Percentiles rank a stretch among this genome's conserved stretches.
Conservation (phyloP, 2,329 filamentous ascomycete genomes). For the Amphichorda felina region DNA sequence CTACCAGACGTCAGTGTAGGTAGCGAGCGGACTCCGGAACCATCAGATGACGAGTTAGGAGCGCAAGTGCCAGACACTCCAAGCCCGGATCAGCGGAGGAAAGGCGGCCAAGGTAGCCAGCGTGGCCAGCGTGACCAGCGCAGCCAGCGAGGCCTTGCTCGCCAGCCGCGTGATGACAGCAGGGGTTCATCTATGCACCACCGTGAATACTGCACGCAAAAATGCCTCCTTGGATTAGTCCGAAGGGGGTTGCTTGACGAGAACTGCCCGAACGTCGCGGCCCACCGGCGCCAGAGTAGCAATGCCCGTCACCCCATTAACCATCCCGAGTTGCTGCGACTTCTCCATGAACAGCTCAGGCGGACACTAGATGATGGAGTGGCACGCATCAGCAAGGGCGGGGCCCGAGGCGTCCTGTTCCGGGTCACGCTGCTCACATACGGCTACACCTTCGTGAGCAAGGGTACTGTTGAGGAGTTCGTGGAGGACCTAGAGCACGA, state of each 20-base stretch:
- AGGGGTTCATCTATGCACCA: too few species aligned
- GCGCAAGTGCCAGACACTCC: too few species aligned
- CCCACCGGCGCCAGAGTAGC: background rate
- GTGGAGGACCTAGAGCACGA: slow-evolving; percentile 21
- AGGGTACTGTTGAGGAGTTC: slow-evolving; percentile 22
- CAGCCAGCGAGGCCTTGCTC: too few species aligned
- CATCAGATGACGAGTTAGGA: too few species aligned
- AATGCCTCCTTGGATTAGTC: slow-evolving; percentile 8
- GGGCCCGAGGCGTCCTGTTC: slow-evolving; percentile 26
- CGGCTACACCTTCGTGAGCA: slow-evolving; percentile 30
- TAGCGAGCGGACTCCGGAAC: too few species aligned
- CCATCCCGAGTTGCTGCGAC: background rate
- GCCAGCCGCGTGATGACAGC: too few species aligned
- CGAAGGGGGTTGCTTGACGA: slow-evolving; percentile 6
- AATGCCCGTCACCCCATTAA: background rate
- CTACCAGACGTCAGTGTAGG: too few species aligned
- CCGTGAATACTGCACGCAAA: slow-evolving; percentile 6
- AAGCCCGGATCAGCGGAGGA: too few species aligned
- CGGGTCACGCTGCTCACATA: slow-evolving; percentile 24
- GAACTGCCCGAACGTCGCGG: slow-evolving; percentile 1
- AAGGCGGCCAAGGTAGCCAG: too few species aligned
- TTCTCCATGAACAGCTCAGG: background rate
- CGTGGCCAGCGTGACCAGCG: too few species aligned
- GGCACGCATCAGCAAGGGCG: slow-evolving; percentile 11
- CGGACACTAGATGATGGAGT: slow-evolving; percentile 16